These are phyloP conservation scores for Zymoseptoria pseudotritici DNA, from an alignment of 2,329 filamentous ascomycete species.

Conservation along the genomic window DNA sequence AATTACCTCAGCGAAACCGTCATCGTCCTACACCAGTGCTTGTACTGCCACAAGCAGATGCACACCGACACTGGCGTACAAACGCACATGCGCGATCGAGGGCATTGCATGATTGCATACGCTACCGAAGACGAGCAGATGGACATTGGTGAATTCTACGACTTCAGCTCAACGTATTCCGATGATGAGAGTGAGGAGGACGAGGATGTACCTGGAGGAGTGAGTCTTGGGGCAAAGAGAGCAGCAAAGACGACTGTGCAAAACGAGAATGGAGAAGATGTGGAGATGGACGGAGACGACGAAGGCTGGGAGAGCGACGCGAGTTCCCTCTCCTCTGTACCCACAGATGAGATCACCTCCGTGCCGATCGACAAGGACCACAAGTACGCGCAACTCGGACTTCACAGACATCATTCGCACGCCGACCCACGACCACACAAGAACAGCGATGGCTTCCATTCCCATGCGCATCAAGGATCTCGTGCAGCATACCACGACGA, in stretches of 20 bases:
- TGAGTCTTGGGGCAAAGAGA: conserved; percentile 61
- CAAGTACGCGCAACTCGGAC: conserved; percentile 63
- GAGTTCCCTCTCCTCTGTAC: conserved; percentile 71
- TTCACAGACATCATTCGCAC: conserved; percentile 69
- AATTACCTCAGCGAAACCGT: conserved; percentile 73
- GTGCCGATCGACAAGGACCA: conserved; percentile 68
- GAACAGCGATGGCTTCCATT: conserved; percentile 71
- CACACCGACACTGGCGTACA: conserved; percentile 73
- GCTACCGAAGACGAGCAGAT: conserved; percentile 82
- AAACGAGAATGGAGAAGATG: conserved; percentile 48
- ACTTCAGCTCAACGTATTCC: conserved; percentile 92
- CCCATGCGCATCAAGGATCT: conserved; percentile 65
- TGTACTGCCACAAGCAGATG: conserved; percentile 80
- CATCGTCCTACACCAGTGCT: conserved; percentile 70
- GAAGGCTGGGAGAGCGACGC: conserved; percentile 96
- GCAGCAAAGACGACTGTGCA: conserved; percentile 37
- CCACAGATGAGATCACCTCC: conserved; percentile 73
- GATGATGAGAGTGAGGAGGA: conserved; percentile 61
- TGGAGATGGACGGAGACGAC: conserved; percentile 50
- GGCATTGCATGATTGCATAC: conserved; percentile 95
- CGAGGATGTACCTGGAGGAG: conserved; percentile 47
- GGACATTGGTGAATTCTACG: conserved; percentile 92
- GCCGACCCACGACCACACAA: conserved; percentile 63
- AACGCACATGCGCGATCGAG: conserved; percentile 95
- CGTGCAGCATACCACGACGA: conserved; percentile 84